Evolutionary conservation across 2,329 filamentous ascomycete species (phyloP), one percentile per base, ranked within the genome.

Genomic region (Arthrobotrys sinensis): DNA sequence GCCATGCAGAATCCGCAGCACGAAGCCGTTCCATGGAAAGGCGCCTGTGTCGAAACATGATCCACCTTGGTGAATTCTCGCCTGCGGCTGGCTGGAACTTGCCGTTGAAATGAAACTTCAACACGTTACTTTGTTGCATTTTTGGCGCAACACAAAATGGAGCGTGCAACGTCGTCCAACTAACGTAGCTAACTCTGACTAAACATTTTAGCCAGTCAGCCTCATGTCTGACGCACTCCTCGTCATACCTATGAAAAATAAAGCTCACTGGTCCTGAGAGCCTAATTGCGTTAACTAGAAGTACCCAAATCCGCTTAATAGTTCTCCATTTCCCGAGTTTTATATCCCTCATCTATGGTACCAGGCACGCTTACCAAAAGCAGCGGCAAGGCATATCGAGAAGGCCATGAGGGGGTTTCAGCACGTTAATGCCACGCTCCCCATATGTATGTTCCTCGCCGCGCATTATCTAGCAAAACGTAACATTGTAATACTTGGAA

Each of bases 51-150:
- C 50, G 34, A 34, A 55, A 55, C 50, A 19, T 55, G 28, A 55
- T 36, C 12, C 14, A 55, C 14, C 48, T 50, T 16, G n/a, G 10
- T 32, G n/a, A 24, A 0, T 34, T 10, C 32, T 55, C 50, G 28
- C 19, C 28, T 55, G 50, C 32, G 28, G 50, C 52, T 57, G 52
- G 52, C 16, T 57, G 52, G 52, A 57, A 40, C 52, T 57, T 57
- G 32, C 52, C 52, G 52, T 40, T 36, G 5, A 3, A 53, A 11
- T 12, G 19, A 3, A 8, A 4, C 1, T 2, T 32, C 52, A 57
- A 57, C 52, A 57, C 34, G 21, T n/a, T 40, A 57, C 14, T 21
- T 57, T 40, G 52, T 57, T 57, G 52, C 52, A 57, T 57, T 57
- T 57, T 40, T 57, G 52, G 52, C 52, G 24, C 52, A 57, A 57